Conservation (phyloP, 345 rosid species). For the Raphanus raphanistrum region DNA sequence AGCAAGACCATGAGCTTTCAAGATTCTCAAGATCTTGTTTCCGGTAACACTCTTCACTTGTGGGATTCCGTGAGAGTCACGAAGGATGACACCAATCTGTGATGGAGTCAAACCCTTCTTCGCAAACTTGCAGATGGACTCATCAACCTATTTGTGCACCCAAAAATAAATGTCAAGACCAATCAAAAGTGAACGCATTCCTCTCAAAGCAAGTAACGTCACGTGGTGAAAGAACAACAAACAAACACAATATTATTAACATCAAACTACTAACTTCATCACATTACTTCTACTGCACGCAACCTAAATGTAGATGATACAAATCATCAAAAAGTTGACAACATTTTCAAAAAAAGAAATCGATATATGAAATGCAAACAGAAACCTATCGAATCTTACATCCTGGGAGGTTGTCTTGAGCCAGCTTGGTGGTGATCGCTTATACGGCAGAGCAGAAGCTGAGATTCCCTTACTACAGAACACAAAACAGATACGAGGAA, state of each 20-base stretch:
- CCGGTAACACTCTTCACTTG: constrained; percentile 74
- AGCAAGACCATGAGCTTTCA: constrained; percentile 79
- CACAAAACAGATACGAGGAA: constrained; percentile 1
- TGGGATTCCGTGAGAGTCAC: constrained; percentile 76
- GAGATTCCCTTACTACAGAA: constrained; percentile 58
- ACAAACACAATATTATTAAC: not conserved
- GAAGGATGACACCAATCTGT: constrained; percentile 77
- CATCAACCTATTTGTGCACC: constrained; percentile 50
- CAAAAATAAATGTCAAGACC: not conserved
- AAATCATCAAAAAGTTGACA: constrained; percentile 3
- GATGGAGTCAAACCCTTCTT: constrained; percentile 80
- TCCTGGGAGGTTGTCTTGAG: constrained; percentile 59
- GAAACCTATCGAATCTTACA: constrained; percentile 40
- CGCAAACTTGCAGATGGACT: constrained; percentile 69
- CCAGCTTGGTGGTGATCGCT: constrained; percentile 60
- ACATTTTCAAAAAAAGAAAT: not conserved
- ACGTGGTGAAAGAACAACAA: not conserved
- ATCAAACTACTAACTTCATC: not conserved
- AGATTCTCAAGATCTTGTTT: constrained; percentile 62
- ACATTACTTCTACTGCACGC: constrained; percentile 3
- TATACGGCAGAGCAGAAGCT: constrained; percentile 57
- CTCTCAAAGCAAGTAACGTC: not conserved
- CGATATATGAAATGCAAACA: not conserved
- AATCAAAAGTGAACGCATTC: not conserved
- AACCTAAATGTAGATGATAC: not conserved